Percentiles rank a stretch among this genome's conserved stretches.
Evolutionary conservation across 148 eudicot genomes (phyloP).

Genomic region (Rhododendron ferrugineum): DNA sequence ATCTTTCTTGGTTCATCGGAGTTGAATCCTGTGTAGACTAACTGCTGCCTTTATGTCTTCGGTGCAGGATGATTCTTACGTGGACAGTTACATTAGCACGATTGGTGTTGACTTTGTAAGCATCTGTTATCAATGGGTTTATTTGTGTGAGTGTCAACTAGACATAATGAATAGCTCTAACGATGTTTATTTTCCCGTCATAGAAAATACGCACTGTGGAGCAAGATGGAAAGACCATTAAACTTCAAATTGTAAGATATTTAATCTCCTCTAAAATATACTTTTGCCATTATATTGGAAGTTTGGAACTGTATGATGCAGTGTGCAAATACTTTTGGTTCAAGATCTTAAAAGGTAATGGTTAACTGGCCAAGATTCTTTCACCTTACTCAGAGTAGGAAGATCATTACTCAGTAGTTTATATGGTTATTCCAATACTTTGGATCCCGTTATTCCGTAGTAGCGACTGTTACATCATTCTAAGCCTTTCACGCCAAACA

Average conservation of each 20-base stretch:
- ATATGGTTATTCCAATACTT: background rate
- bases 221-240: constrained; percentile 52
- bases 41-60: background rate
- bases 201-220: constrained; percentile 59
- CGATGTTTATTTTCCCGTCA: constrained; percentile 4
- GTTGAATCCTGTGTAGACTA: background rate
- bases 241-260: constrained; percentile 46
- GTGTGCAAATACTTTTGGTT: background rate
- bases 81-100: constrained; percentile 56
- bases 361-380: background rate
- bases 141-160: background rate
- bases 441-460: background rate
- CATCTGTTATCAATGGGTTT: background rate
- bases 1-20: background rate
- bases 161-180: background rate
- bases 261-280: background rate
- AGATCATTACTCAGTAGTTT: background rate
- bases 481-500: background rate
- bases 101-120: constrained; percentile 58
- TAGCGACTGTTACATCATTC: background rate
- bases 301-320: background rate
- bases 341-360: background rate
- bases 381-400: background rate
- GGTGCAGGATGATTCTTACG: constrained; percentile 50
- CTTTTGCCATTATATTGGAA: background rate